These are phyloP conservation scores for Ustanciosporium gigantosporum DNA, from an alignment of 1,284 basidiomycete species.

Conservation along the genomic window DNA sequence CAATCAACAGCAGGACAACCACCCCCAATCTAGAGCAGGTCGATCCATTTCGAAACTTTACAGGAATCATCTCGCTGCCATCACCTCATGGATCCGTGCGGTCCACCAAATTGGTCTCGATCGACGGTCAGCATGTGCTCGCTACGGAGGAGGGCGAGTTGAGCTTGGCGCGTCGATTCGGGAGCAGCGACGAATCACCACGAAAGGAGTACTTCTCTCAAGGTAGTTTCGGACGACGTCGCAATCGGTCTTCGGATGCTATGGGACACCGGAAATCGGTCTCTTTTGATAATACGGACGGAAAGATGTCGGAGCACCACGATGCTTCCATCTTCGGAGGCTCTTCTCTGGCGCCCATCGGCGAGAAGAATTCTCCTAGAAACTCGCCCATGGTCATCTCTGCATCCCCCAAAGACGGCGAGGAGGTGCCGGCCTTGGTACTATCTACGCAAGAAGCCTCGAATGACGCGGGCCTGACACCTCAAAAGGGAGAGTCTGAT, in stretches of 20 bases:
- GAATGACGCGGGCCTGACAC: no score
- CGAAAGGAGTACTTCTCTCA: constrained; percentile 4
- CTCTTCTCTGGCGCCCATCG: constrained; percentile 21
- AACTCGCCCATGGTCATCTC: neutral
- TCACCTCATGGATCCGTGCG: constrained; percentile 35
- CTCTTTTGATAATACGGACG: constrained; percentile 28
- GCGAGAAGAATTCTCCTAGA: constrained; percentile 27
- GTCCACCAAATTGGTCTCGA: constrained; percentile 29
- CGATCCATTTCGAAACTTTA: constrained; percentile 52
- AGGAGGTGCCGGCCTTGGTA: constrained; percentile 12
- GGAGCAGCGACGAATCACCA: constrained; percentile 16
- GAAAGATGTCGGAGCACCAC: neutral
- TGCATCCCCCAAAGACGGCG: neutral
- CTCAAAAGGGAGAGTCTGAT: no score
- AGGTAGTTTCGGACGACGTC: constrained; percentile 4
- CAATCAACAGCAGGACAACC: constrained; percentile 14
- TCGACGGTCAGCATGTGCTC: constrained; percentile 37
- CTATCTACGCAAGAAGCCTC: constrained; percentile 1
- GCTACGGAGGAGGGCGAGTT: constrained; percentile 27
- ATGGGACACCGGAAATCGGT: constrained; percentile 39
- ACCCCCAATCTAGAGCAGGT: constrained; percentile 27
- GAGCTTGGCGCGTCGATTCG: constrained; percentile 13
- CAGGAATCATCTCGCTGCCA: constrained; percentile 33
- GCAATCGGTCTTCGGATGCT: constrained; percentile 24
- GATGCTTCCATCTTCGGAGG: neutral